phyloP scores from a whole-genome alignment of 345 rosid species.

The Leavenworthia alabamica region DNA sequence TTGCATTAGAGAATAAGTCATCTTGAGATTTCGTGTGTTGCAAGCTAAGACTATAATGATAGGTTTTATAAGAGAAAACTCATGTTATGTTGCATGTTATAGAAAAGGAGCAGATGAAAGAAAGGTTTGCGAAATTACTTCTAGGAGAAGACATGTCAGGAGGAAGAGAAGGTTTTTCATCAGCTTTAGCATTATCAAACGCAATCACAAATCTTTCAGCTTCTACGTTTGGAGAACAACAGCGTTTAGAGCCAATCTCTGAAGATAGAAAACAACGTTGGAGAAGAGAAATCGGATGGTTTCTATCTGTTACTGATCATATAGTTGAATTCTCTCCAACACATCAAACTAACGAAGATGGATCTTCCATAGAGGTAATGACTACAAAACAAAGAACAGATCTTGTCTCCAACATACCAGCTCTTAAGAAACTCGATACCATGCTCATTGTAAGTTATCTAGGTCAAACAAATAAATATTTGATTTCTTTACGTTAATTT shows the following conservation, averaged over 20 bases:
- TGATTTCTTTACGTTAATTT: not conserved
- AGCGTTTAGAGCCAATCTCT: slow-evolving; percentile 52
- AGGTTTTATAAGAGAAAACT: not conserved
- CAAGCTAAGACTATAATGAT: not conserved
- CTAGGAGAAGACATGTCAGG: slow-evolving; percentile 84
- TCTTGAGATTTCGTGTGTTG: not conserved
- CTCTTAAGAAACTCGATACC: slow-evolving; percentile 71
- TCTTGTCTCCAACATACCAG: slow-evolving; percentile 83
- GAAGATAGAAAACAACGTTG: slow-evolving; percentile 46
- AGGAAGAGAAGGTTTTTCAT: slow-evolving; percentile 67
- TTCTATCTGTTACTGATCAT: slow-evolving; percentile 60
- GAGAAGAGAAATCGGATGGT: slow-evolving; percentile 61
- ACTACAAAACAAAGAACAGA: slow-evolving; percentile 65
- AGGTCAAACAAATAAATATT: not conserved
- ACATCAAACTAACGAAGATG: slow-evolving; percentile 52
- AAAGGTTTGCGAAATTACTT: slow-evolving; percentile 54
- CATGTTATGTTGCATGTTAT: not conserved
- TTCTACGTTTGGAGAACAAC: slow-evolving; percentile 42
- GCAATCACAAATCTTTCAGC: slow-evolving; percentile 47
- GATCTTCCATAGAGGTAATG: slow-evolving; percentile 68
- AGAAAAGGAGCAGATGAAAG: slow-evolving; percentile 42
- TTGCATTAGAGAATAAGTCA: too few relatives aligned
- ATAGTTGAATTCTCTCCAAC: slow-evolving; percentile 62
- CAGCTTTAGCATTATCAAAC: slow-evolving; percentile 66
- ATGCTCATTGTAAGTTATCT: slow-evolving; percentile 77